Evolutionary conservation across 2,329 filamentous ascomycete species (phyloP), one percentile per base, ranked within the genome.

Genomic region (Amesomyces nigricolor): DNA sequence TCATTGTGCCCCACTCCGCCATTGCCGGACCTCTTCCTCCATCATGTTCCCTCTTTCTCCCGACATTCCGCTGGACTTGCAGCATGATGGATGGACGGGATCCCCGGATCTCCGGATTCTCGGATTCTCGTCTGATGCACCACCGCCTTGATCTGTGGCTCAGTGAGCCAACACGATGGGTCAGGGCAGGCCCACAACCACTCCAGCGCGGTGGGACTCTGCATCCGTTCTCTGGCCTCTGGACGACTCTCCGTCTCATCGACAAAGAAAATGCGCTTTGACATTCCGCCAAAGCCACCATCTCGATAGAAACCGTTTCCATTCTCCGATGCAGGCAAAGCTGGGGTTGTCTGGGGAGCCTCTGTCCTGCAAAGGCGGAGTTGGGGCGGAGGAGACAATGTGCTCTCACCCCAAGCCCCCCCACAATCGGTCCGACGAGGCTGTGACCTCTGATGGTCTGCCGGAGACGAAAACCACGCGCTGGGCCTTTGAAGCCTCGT

Each of bases 361-460:
- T 62, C 63, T 64, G 63, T 26, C 22, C 22, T 26, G 22, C 22
- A 26, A 26, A 26, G 22, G 22, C 22, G 22, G 22, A 26, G 22
- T 26, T 26, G 22, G 22, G 56, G 51, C 10, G 13, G 55, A 9
- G 32, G 32, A 35, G 32, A 35, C 2, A 13, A 37, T 57, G 37
- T 57, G 48, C 53, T 50, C 47, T 40, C 30, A 56, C 58, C 56
- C 62, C 61, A 54, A 52, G 49, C 38, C 54, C 32, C 32, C 56
- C 58, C 60, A 60, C 56, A 65, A 56, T 65, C 62, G 64, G 64
- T 39, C 64, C 64, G 64, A 66, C 58, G 58, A 63, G 64, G 64
- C 62, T 65, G 56, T 35, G 5, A 47, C 38, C 14, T 45, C 40
- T 47, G 16, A 48, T 17, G 13, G 10, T 17, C 8, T 26, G 22